These are phyloP conservation scores for Beauveria pseudobassiana DNA, from an alignment of 2,329 filamentous ascomycete genomes.

Conservation along the genomic window DNA sequence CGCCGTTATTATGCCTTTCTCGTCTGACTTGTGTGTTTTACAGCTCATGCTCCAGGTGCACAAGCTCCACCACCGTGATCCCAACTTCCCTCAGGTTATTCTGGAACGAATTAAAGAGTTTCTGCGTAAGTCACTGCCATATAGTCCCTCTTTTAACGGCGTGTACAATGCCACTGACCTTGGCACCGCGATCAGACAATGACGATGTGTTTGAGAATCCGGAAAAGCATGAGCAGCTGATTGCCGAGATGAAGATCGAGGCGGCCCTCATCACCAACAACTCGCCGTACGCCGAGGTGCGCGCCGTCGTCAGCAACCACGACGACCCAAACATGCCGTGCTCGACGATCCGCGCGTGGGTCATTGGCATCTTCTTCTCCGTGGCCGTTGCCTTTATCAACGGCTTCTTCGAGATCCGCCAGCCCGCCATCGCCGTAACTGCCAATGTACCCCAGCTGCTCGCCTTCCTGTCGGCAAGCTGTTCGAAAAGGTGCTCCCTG, in stretches of 20 bases:
- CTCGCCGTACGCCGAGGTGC: slow-evolving; percentile 27
- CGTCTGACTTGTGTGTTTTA: background rate
- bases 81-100: slow-evolving; percentile 20
- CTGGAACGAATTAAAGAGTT: slow-evolving; percentile 20
- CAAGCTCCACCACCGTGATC: slow-evolving; percentile 21
- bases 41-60: slow-evolving; percentile 18
- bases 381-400: slow-evolving; percentile 24
- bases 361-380: slow-evolving; percentile 26
- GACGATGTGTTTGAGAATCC: slow-evolving; percentile 28
- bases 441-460: slow-evolving; percentile 29
- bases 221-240: slow-evolving; percentile 28
- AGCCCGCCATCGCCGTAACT: slow-evolving; percentile 28
- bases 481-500: slow-evolving; percentile 35
- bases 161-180: too few species aligned
- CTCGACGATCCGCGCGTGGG: slow-evolving; percentile 28
- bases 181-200: slow-evolving; percentile 13
- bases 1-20: background rate
- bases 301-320: slow-evolving; percentile 30
- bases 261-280: slow-evolving; percentile 23
- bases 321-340: slow-evolving; percentile 28
- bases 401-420: slow-evolving; percentile 30
- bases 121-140: slow-evolving; percentile 9
- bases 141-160: background rate
- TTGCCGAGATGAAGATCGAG: slow-evolving; percentile 26
- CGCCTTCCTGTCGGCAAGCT: slow-evolving; percentile 22